Conservation (phyloP, 257 asterid species). For the Solanum paucissectum region DNA sequence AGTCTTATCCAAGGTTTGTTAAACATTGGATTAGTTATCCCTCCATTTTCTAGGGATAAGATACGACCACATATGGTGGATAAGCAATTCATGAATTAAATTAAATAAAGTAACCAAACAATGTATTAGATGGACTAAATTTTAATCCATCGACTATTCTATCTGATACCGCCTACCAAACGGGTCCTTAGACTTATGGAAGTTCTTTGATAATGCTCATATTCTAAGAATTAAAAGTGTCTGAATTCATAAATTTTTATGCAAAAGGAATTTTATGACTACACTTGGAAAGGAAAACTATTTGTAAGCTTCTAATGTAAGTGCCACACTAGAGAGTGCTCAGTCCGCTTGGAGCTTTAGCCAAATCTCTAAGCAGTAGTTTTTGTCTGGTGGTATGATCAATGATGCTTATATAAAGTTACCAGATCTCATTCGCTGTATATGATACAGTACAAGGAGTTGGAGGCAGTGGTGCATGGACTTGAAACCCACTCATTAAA, state of each 20-base stretch:
- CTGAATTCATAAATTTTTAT: background rate
- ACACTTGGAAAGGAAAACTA: background rate
- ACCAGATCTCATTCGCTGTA: background rate
- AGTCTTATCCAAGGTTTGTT: too few species aligned
- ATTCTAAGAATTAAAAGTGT: background rate
- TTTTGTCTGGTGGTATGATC: background rate
- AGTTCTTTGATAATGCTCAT: background rate
- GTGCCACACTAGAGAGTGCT: background rate
- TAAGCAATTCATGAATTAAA: too few species aligned
- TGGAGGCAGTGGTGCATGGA: conserved; percentile 67
- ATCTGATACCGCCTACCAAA: too few species aligned
- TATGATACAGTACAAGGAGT: conserved; percentile 54
- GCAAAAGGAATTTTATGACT: background rate
- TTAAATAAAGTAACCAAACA: too few species aligned
- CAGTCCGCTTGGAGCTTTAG: background rate
- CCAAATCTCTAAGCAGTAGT: background rate
- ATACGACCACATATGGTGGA: too few species aligned
- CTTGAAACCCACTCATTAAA: conserved; percentile 43
- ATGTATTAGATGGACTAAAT: too few species aligned
- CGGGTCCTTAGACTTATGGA: background rate
- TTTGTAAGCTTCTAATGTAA: background rate
- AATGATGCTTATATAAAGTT: background rate
- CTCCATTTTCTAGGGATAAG: too few species aligned
- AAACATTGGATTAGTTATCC: too few species aligned
- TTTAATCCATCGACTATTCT: too few species aligned